Base-by-base conservation (phyloP, 148 eudicot genomes). In the Arctostaphylos glauca region DNA sequence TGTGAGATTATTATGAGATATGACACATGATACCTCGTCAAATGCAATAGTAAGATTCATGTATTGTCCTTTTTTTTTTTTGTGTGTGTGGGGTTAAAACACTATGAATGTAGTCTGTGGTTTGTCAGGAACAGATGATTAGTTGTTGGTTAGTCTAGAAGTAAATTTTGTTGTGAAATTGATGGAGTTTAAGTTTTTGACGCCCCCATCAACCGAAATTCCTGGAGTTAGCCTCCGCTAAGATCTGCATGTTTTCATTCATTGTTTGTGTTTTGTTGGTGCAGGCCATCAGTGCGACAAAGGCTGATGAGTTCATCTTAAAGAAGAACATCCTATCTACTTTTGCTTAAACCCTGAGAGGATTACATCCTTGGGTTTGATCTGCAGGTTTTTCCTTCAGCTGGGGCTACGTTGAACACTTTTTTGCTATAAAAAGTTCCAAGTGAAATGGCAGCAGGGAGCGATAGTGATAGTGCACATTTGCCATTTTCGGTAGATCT, bases 271-370 rank as follows among this genome's bases (percentile, higher is more conserved):
- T 46, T 15, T 71, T 78, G 16, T 85, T 81, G 82, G 55, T 92
- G 92, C 97, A 96, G 99, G 87, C 98, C 41, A 93, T 96, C 49
- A 94, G 94, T 78, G 79, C 88, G 21, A 79, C 87, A 18, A 96
- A 96, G 92, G 91, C 95, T 44, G 99, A 96, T 84, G 98, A 96
- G 85, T 94, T 96, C 90, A 90, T 93, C 10, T 83, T 96, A 80
- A 96, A 96, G 99, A 96, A 94, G 94, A 96, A 96, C 71, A 93
- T 96, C 79, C 84, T 94, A 46, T 81, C 89, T 19, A 76, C 90
- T 74, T 96, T 93, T 79, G 93, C 91, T 49, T 91, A 73, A 93
- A 80, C 38, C 3, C n/a, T 25, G 60, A 48, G 48, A 75, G 44
- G n/a, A 54, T 54, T 54, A 9, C 31, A 25, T 52, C 44, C 46